Conservation (phyloP, 1,284 basidiomycete genomes). For the Boletus semigastroideus region DNA sequence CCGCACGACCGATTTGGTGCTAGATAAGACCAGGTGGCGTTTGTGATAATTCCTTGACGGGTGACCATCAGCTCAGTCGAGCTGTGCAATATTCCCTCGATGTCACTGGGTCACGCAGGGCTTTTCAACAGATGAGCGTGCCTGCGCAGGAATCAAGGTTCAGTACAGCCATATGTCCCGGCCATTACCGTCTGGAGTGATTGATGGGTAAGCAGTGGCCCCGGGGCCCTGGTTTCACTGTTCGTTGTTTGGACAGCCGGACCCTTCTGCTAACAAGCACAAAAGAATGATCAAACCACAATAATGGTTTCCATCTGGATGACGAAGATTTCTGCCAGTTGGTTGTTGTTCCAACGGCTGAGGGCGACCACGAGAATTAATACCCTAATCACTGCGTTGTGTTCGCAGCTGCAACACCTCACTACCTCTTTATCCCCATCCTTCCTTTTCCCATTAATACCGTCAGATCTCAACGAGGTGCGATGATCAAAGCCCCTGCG, state of each 20-base stretch:
- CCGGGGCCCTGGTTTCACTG: too few species aligned
- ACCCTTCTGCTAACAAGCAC: too few species aligned
- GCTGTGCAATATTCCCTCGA: not conserved
- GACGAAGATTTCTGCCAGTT: too few species aligned
- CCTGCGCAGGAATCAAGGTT: too few species aligned
- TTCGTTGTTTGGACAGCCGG: not conserved
- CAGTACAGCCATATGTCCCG: not conserved
- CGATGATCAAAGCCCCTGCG: not conserved
- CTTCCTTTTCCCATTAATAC: too few species aligned
- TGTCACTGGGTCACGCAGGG: slow-evolving; percentile 1
- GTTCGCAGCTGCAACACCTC: too few species aligned
- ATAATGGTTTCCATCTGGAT: too few species aligned
- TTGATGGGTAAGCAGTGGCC: not conserved
- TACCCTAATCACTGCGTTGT: too few species aligned
- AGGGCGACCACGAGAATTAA: too few species aligned
- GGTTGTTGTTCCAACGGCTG: too few species aligned
- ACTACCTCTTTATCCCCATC: too few species aligned
- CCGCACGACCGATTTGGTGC: not conserved
- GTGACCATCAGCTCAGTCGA: not conserved
- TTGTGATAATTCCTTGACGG: not conserved
- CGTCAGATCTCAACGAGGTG: not conserved
- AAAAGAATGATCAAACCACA: too few species aligned
- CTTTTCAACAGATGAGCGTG: not conserved
- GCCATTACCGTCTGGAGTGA: not conserved
- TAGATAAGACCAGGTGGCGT: not conserved